Base-by-base conservation (phyloP, 805 yeast genomes). In the Cyberlindnera maritima region DNA sequence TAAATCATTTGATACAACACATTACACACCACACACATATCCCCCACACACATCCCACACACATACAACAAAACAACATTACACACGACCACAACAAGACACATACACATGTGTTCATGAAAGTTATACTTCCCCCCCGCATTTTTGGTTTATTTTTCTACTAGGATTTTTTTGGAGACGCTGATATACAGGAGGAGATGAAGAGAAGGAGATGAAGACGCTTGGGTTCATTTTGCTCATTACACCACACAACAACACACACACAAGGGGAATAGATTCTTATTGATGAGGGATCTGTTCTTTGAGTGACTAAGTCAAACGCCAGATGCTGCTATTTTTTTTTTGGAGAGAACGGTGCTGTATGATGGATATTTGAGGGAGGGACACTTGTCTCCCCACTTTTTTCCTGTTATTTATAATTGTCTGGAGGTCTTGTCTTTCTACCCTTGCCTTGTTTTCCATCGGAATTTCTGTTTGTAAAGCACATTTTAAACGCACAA, bases 61-160 rank as follows among this genome's bases (percentile, higher is more conserved):
- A 36, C n/a, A 23, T 23, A 8, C 39, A 21, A 21, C 33, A n/a
- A 19, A 8, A 12, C 13, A 15, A 41, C 15, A 17, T 3, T 10
- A 21, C n/a, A 36, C 11, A 18, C 28, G 12, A 10, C 13, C 37
- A 31, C 43, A 43, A 38, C 23, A 39, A 39, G 7, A 29, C 26
- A 20, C 35, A 29, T 13, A 32, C n/a, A 14, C 31, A 15, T 26
- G 36, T 39, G 36, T 46, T 44, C 33, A 45, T 25, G 44, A 45
- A 28, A 28, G 31, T 36, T 36, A 45, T 45, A 21, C 7, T 26
- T 46, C 37, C 42, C 49, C 41, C 50, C 39, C 50, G 44, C 50
- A 42, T 42, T 39, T 39, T 42, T 42, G 41, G 42, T 42, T 42
- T 39, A 21, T 19, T 47, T 28, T 28, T 33, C 34, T 31, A 34